These are phyloP conservation scores for Coniosporium apollinis DNA, from an alignment of 495 filamentous ascomycete species.

Conservation along the genomic window DNA sequence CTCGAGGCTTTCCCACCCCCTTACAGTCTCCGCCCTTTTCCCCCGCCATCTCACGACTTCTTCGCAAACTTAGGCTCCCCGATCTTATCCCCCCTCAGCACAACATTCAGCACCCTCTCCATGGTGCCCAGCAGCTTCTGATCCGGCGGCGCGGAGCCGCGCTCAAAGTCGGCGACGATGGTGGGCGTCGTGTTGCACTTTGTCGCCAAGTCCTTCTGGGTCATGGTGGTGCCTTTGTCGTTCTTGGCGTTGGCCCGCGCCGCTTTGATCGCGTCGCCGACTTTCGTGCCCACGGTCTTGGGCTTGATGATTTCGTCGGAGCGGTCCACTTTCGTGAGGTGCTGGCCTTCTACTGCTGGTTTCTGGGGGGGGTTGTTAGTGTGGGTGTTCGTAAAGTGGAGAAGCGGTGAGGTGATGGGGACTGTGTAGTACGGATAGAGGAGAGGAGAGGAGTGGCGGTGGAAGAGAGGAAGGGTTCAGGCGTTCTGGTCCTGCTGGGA, in stretches of 20 bases:
- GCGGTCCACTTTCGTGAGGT: conserved; percentile 94
- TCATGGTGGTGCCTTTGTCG: conserved; percentile 56
- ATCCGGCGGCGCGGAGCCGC: conserved; percentile 64
- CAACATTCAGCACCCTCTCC: conserved; percentile 74
- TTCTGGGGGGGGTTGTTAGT: conserved; percentile 10
- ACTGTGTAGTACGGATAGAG: conserved; percentile 6
- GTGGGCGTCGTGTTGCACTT: conserved; percentile 78
- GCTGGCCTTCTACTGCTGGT: conserved; percentile 59
- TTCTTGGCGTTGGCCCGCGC: conserved; percentile 41
- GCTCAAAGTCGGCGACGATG: conserved; percentile 73
- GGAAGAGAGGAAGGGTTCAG: too few relatives aligned
- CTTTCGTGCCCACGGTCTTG: conserved; percentile 64
- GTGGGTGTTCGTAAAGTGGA: conserved; percentile 3
- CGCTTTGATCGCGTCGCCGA: conserved; percentile 67
- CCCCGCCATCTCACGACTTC: too few relatives aligned
- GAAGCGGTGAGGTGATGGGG: neutral
- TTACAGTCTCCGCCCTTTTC: too few relatives aligned
- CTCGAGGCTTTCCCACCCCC: too few relatives aligned
- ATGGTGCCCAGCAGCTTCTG: conserved; percentile 67
- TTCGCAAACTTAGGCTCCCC: conserved; percentile 58
- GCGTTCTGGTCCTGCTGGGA: too few relatives aligned
- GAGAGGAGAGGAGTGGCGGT: conserved; percentile 7
- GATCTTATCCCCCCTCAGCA: conserved; percentile 64
- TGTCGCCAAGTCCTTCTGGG: conserved; percentile 89
- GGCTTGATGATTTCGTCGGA: conserved; percentile 95